A percentile compares a stretch with the other conserved stretches of the same genome.
Conservation (phyloP, 768 basidiomycete species). For the Tubosaeta sp. region DNA sequence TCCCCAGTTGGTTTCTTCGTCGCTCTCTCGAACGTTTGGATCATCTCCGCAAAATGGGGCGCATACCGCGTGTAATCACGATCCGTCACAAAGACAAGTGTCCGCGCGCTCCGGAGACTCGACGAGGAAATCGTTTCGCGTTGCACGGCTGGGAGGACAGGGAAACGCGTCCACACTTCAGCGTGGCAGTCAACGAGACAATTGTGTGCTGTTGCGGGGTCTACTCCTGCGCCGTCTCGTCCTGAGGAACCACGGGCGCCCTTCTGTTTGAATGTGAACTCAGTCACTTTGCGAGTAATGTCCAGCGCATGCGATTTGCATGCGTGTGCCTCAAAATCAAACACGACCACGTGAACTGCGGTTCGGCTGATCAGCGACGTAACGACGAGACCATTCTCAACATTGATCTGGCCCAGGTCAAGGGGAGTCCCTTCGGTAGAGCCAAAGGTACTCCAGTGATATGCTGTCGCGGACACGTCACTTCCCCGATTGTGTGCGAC, state of each 20-base stretch:
- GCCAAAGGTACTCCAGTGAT: conserved; percentile 58
- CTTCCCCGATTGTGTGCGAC: conserved; percentile 22
- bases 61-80: conserved; percentile 32
- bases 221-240: conserved; percentile 2
- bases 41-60: conserved; percentile 43
- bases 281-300: conserved; percentile 53
- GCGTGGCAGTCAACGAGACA: conserved; percentile 50
- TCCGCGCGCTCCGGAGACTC: conserved; percentile 29
- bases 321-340: conserved; percentile 31
- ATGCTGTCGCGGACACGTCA: conserved; percentile 32
- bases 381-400: conserved; percentile 24
- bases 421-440: conserved; percentile 42
- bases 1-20: conserved; percentile 52
- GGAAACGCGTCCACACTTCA: conserved; percentile 60
- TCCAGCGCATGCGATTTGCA: conserved; percentile 44
- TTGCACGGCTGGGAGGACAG: conserved; percentile 49
- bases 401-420: conserved; percentile 25
- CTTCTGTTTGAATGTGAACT: conserved; percentile 51
- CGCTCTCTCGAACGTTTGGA: conserved; percentile 42
- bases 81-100: conserved; percentile 44
- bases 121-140: conserved; percentile 40
- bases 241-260: conserved; percentile 19
- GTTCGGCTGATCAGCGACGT: conserved; percentile 45
- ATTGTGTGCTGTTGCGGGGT: conserved; percentile 37
- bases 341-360: conserved; percentile 39